A percentile compares a stretch with the other conserved stretches of the same genome.
These are phyloP conservation scores for Daldinia eschscholtzii DNA, from an alignment of 2,329 filamentous ascomycete species.

Conservation along the genomic window DNA sequence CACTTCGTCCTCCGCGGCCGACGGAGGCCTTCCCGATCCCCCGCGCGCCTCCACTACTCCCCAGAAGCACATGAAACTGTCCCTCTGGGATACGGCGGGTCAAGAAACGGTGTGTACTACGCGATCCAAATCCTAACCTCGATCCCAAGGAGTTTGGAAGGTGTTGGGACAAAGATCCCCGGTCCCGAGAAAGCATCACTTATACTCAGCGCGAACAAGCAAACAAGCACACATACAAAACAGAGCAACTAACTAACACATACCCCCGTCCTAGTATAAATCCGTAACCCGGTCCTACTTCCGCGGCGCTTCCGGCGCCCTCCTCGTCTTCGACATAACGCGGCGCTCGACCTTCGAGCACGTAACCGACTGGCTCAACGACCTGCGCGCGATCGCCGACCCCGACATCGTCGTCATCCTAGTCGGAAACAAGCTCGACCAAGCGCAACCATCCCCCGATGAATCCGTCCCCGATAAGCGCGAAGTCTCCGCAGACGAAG, in stretches of 20 bases:
- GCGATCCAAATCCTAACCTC: neutral
- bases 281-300: constrained; percentile 95
- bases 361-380: constrained; percentile 92
- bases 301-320: constrained; percentile 76
- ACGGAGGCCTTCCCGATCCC: constrained; percentile 66
- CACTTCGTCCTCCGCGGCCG: constrained; percentile 31
- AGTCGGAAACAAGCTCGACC: constrained; percentile 94
- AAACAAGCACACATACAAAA: neutral
- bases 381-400: constrained; percentile 94
- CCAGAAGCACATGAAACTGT: constrained; percentile 90
- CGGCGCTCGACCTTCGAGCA: constrained; percentile 86
- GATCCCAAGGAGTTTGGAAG: neutral
- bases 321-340: constrained; percentile 96
- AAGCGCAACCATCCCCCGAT: constrained; percentile 65
- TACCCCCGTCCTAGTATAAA: constrained; percentile 71
- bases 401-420: constrained; percentile 94
- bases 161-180: too few relatives aligned
- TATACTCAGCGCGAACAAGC: neutral
- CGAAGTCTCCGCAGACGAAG: constrained; percentile 85
- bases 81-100: constrained; percentile 94
- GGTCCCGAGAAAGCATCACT: neutral
- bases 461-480: constrained; percentile 68
- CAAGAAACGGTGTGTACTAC: constrained; percentile 76
- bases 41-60: constrained; percentile 55
- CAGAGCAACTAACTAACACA: constrained; percentile 6